A percentile compares a stretch with the other conserved stretches of the same genome.
phyloP scores from a whole-genome alignment of 441 rosid genomes.

The Populus trichocarpa region DNA sequence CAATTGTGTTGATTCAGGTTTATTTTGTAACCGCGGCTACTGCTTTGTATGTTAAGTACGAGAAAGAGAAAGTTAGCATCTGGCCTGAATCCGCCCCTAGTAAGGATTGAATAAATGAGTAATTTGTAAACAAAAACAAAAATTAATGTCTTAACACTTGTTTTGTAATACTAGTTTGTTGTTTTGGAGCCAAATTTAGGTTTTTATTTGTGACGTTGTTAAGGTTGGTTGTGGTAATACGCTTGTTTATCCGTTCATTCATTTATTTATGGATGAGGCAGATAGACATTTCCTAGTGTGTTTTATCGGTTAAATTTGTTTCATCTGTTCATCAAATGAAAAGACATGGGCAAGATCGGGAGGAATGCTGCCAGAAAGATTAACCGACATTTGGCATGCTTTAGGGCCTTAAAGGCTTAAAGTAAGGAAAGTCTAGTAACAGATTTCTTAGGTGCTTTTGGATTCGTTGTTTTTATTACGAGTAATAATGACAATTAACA shows the following conservation, averaged over 20 bases:
- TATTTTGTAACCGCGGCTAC: conserved; percentile 67
- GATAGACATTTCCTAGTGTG: not conserved
- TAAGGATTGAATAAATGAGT: conserved; percentile 17
- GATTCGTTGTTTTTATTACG: not conserved
- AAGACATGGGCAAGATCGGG: not conserved
- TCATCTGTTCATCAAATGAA: not conserved
- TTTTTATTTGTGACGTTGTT: not conserved
- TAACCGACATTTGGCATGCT: not conserved
- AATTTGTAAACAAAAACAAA: not conserved
- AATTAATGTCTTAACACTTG: not conserved
- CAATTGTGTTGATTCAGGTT: conserved; percentile 60
- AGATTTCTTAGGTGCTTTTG: not conserved
- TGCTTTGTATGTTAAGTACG: conserved; percentile 59
- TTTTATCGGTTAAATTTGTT: too few species aligned
- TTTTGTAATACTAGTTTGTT: not conserved
- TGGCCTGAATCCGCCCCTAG: conserved; percentile 50
- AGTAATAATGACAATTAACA: too few species aligned
- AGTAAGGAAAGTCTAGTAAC: not conserved
- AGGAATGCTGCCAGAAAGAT: not conserved
- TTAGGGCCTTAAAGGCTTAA: not conserved
- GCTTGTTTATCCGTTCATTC: not conserved
- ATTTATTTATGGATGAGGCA: not conserved
- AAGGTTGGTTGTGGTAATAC: not conserved
- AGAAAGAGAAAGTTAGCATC: conserved; percentile 72
- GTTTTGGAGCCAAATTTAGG: not conserved